Conservation (phyloP, 805 yeast species). For the Wickerhamomyces strasburgensis region DNA sequence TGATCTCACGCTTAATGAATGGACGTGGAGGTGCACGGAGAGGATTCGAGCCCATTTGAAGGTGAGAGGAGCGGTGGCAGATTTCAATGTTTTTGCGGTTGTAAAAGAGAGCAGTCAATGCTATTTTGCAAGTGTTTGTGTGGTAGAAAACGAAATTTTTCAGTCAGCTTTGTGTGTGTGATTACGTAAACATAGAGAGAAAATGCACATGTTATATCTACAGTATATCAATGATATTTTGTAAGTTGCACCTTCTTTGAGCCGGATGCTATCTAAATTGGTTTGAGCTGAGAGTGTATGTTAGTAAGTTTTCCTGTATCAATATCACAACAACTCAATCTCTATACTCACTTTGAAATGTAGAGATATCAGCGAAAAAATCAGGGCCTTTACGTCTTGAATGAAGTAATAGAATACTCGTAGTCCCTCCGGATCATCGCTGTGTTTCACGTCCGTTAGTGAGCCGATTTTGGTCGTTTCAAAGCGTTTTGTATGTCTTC, state of each 20-base stretch:
- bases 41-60: conserved; percentile 14
- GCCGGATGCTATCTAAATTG: conserved; percentile 6
- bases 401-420: conserved; percentile 38
- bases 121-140: too few relatives aligned
- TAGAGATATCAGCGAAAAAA: conserved; percentile 37
- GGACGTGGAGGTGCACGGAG: conserved; percentile 18
- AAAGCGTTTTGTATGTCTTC: conserved; percentile 29
- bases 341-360: conserved; percentile 36
- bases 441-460: conserved; percentile 32
- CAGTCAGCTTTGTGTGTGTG: too few relatives aligned
- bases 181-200: too few relatives aligned
- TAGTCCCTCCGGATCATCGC: conserved; percentile 41
- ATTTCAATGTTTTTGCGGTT: too few relatives aligned
- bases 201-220: too few relatives aligned
- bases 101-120: too few relatives aligned
- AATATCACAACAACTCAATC: too few relatives aligned
- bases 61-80: not conserved
- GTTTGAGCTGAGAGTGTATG: conserved; percentile 7
- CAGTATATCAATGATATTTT: too few relatives aligned
- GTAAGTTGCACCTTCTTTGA: not conserved
- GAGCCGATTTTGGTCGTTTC: conserved; percentile 37
- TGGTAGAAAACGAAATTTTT: too few relatives aligned
- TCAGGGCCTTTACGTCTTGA: conserved; percentile 38
- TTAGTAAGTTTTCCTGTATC: too few relatives aligned
- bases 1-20: conserved; percentile 10